Evolutionary conservation across 306 rosid species (phyloP).

Genomic region (Dalbergia cochinchinensis): DNA sequence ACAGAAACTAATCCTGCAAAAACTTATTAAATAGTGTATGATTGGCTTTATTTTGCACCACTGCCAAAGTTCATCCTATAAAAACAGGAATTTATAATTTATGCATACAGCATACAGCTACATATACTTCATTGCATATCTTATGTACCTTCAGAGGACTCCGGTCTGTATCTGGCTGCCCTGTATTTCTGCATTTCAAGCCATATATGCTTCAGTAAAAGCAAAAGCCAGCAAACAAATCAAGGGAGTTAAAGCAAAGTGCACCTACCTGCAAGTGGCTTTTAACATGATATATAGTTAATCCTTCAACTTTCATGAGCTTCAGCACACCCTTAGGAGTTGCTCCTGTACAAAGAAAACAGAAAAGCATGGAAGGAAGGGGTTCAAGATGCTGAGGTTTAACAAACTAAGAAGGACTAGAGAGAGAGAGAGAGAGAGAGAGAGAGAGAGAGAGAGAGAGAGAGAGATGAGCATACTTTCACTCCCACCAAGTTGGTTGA

Average conservation of each 20-base stretch:
- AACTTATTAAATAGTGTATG: not conserved
- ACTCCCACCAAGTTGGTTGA: slow-evolving; percentile 89
- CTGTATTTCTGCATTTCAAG: slow-evolving; percentile 83
- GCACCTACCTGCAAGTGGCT: slow-evolving; percentile 87
- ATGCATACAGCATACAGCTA: not conserved
- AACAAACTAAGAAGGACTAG: slow-evolving; percentile 23
- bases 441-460: slow-evolving; percentile 22
- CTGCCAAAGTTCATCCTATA: not conserved
- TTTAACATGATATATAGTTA: slow-evolving; percentile 95
- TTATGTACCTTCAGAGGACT: slow-evolving; percentile 78
- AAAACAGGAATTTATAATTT: not conserved
- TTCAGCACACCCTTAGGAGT: slow-evolving; percentile 93
- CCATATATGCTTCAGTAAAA: slow-evolving; percentile 43
- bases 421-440: slow-evolving; percentile 32
- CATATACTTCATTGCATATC: slow-evolving; percentile 16
- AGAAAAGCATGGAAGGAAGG: not conserved
- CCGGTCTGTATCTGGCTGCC: slow-evolving; percentile 93
- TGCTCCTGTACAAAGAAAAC: slow-evolving; percentile 65
- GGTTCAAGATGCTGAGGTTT: slow-evolving; percentile 15
- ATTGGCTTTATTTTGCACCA: slow-evolving; percentile 17
- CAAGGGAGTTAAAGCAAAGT: slow-evolving; percentile 27
- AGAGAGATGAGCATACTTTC: slow-evolving; percentile 65
- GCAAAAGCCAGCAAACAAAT: slow-evolving; percentile 27
- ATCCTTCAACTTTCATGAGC: slow-evolving; percentile 86
- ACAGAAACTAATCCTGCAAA: not conserved